Percentiles rank a stretch among this genome's conserved stretches.
Evolutionary conservation across 139 green algal species (phyloP).

Genomic region (Marvania coccoides): DNA sequence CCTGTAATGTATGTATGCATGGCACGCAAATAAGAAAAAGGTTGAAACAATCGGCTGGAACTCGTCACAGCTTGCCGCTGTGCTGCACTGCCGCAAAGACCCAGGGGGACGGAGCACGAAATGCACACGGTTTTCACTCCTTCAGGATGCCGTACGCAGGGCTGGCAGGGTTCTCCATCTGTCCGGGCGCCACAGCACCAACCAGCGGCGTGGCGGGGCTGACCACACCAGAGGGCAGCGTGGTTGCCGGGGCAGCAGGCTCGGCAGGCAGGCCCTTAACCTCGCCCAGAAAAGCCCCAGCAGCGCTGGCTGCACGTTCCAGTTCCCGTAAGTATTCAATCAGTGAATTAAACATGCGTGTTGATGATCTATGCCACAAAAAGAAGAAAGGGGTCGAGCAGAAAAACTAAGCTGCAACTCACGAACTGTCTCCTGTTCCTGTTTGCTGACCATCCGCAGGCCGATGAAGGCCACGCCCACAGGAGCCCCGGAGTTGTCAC

Average conservation of each 20-base stretch:
- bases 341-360: not conserved
- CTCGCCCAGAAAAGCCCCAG: not conserved
- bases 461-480: not conserved
- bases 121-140: too few relatives aligned
- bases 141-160: not conserved
- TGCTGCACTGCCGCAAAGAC: too few relatives aligned
- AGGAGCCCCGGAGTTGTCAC: not conserved
- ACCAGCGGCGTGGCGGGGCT: not conserved
- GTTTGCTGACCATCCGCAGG: not conserved
- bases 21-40: too few relatives aligned
- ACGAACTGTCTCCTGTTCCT: not conserved
- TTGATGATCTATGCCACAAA: not conserved
- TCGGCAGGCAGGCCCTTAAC: not conserved
- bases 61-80: too few relatives aligned
- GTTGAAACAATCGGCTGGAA: too few relatives aligned
- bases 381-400: not conserved
- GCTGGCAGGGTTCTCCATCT: not conserved
- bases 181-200: not conserved
- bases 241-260: not conserved
- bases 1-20: too few relatives aligned
- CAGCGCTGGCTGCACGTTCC: not conserved
- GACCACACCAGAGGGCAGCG: not conserved
- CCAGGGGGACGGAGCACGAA: too few relatives aligned
- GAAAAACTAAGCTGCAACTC: not conserved
- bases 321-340: too few relatives aligned